Percentiles rank a stretch among this genome's conserved stretches.
phyloP scores from a whole-genome alignment of 768 basidiomycete genomes.

The Naganishia onofrii region DNA sequence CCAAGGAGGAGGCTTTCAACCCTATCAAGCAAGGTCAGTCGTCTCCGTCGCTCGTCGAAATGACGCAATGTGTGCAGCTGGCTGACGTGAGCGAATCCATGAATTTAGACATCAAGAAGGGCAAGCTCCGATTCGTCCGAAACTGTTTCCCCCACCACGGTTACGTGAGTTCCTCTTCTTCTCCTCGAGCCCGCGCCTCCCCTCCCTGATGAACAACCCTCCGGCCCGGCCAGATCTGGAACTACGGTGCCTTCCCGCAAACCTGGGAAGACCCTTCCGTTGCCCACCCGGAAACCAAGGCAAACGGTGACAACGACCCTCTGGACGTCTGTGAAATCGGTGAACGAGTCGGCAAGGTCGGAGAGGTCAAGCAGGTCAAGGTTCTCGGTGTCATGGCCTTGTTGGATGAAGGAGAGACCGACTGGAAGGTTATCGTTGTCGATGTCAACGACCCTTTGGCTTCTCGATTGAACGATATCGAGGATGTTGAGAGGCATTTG shows the following conservation, averaged over 20 bases:
- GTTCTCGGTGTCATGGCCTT: slow-evolving; percentile 99
- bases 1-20: slow-evolving; percentile 97
- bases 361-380: slow-evolving; percentile 99
- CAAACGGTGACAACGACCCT: slow-evolving; percentile 97
- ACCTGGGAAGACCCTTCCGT: slow-evolving; percentile 95
- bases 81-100: too few relatives aligned
- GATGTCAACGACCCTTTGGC: slow-evolving; percentile 94
- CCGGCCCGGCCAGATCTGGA: slow-evolving; percentile 69
- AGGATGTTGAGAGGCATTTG: slow-evolving; percentile 96
- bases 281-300: slow-evolving; percentile 93
- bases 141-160: slow-evolving; percentile 99
- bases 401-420: slow-evolving; percentile 98
- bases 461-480: slow-evolving; percentile 93
- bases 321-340: slow-evolving; percentile 99
- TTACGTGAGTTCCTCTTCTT: slow-evolving; percentile 53
- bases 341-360: slow-evolving; percentile 93
- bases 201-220: neutral
- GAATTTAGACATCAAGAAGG: slow-evolving; percentile 91
- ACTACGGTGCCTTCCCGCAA: slow-evolving; percentile 98
- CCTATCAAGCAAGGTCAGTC: slow-evolving; percentile 83
- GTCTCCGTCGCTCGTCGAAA: too few relatives aligned
- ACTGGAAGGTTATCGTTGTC: slow-evolving; percentile 99
- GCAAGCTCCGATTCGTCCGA: slow-evolving; percentile 90
- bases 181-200: too few relatives aligned
- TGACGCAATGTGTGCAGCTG: too few relatives aligned